Evolutionary conservation across 1,139 yeast species (phyloP).

Genomic region (Debaryomycetaceae sp.): DNA sequence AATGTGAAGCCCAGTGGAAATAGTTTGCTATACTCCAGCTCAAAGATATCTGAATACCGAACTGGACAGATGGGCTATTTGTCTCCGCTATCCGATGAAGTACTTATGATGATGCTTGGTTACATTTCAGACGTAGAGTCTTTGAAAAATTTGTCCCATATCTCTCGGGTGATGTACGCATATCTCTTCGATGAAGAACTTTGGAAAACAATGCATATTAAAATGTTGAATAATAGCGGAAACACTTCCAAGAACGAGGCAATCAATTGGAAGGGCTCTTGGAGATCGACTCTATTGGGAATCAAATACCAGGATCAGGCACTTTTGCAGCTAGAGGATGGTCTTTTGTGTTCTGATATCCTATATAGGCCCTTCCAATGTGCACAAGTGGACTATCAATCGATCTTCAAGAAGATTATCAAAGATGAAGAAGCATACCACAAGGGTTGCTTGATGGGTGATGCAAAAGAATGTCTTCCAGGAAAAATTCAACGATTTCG

Average conservation of each 20-base stretch:
- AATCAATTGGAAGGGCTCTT: conserved; percentile 66
- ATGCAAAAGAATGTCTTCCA: conserved; percentile 19
- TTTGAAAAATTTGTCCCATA: conserved; percentile 48
- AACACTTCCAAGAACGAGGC: conserved; percentile 10
- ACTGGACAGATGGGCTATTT: conserved; percentile 51
- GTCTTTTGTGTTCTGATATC: conserved; percentile 50
- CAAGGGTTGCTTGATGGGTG: conserved; percentile 17
- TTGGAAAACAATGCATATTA: conserved; percentile 63
- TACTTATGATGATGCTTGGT: conserved; percentile 44
- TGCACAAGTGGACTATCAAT: conserved; percentile 59
- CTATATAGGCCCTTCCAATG: conserved; percentile 79
- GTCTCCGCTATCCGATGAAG: conserved; percentile 54
- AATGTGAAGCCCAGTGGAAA: conserved; percentile 78
- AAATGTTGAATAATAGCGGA: conserved; percentile 10
- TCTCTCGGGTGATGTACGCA: conserved; percentile 70
- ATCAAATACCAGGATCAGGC: conserved; percentile 34
- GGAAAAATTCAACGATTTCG: conserved; percentile 46
- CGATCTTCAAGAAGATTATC: conserved; percentile 45
- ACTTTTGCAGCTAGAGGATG: conserved; percentile 33
- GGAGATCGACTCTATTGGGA: conserved; percentile 63
- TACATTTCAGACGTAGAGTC: conserved; percentile 44
- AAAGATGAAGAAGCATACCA: conserved; percentile 42
- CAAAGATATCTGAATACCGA: conserved; percentile 14
- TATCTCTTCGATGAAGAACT: conserved; percentile 69
- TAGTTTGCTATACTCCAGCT: conserved; percentile 25